Evolutionary conservation across 2,329 filamentous ascomycete species (phyloP), one percentile per base, ranked within the genome.

Genomic region (Exophiala mesophila): DNA sequence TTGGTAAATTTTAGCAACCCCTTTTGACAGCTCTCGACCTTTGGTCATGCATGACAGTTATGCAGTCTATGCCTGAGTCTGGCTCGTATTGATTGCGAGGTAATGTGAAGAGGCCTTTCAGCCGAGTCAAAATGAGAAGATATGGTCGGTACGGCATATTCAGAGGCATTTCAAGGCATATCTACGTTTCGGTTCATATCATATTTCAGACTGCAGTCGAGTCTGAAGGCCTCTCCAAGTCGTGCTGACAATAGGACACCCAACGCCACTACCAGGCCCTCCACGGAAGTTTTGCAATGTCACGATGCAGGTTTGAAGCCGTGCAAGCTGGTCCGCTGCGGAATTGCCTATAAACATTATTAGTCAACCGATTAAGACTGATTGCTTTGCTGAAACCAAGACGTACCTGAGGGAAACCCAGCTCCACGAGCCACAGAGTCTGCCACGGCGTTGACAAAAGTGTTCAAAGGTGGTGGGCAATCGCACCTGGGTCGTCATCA

Each of bases 261-360:
- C 50, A 18, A 47, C 47, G 15, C 50, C 50, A 15, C 47, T 50
- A 9, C 50, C 50, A 6, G 44, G 39, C 8, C 50, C 50, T 18
- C 50, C 50, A 16, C 33, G 36, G 41, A 53, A 44, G 37, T 53
- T 53, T 36, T 53, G 50, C 29, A 53, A 39, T 4, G 50, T 43
- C 5, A 53, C 41, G 32, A 50, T 47, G 19, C 41, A 42, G 12
- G 50, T 48, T 16, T 50, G 37, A 15, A 53, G 39, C 12, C 50
- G 47, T 12, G 46, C 40, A 31, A 53, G 50, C 34, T 53, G 47
- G 26, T 50, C 44, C 16, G 40, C 37, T 6, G 36, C 41, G 3
- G 50, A 47, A 12, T 31, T 48, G 18, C 50, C 50, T 50, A 41
- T 39, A 9, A 18, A 7, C 12, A 16, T 21, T 32, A 24, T 41